Base-by-base conservation (phyloP, 129 eudicot species). In the Logfia minima region DNA sequence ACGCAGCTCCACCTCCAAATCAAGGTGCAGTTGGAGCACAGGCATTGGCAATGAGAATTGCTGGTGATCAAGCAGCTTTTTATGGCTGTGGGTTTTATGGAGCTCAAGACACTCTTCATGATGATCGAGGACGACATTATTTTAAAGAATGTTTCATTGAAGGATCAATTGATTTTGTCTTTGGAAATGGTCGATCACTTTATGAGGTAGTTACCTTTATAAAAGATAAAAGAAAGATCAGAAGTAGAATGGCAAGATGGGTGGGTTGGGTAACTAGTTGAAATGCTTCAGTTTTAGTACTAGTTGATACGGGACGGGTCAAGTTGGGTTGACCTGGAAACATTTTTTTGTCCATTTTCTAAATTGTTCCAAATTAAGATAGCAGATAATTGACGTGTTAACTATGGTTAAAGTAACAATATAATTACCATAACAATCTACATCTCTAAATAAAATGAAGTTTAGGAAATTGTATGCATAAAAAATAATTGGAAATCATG, bases 161-260 rank as follows among this genome's bases (percentile, higher is more conserved):
- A 72, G 98, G 98, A 68, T 87, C 98, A 14, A 86, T 90, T 41
- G 98, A 93, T 74, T 93, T 93, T 81, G 85, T 93, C 58, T 93
- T 90, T 66, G 98, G 98, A 77, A 84, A 84, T 71, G 98, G 71
- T 35, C 87, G 92, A 88, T 93, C 98, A 63, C 82, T 93, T 59
- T 93, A 85, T 60, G 88, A 85, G 96, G 98, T 93, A 88, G 4
- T 7, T 24, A 64, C 37, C 24, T 58, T 13, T 28, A 74, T 23
- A 17, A 24, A 24, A 24, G 26, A 24, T 18, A 4, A 29, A 45
- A 8, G 0, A 18, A 21, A 17, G 18, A 2, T 4, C 2, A 2
- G 8, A 29, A 7, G 6, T 37, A 1, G 34, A 62, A 18, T 22
- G 10, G 3, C 3, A 62, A 24, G 34, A 62, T 23, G n/a, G 34